Evolutionary conservation across 208 protist genomes (phyloP).

Genomic region (Acanthamoeba sp.): DNA sequence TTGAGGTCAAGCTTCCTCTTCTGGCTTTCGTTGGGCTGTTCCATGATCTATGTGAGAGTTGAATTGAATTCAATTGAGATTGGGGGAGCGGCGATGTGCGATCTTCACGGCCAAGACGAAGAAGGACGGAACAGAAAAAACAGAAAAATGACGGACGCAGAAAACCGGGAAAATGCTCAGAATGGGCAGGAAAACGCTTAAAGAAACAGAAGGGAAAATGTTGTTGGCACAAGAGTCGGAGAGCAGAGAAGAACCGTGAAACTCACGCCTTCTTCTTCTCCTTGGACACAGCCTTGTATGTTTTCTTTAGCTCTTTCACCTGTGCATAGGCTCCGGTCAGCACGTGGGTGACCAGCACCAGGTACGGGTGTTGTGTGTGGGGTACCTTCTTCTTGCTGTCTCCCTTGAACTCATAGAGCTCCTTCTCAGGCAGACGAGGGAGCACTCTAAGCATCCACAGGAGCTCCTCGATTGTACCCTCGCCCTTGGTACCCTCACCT

Average conservation of each 20-base stretch:
- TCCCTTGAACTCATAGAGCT: slow-evolving; percentile 68
- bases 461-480: slow-evolving; percentile 25
- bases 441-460: slow-evolving; percentile 57
- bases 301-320: slow-evolving; percentile 21
- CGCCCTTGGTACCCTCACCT: background rate
- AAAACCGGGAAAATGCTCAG: slow-evolving; percentile 22
- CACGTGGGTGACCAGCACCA: background rate
- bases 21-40: slow-evolving; percentile 46
- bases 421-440: slow-evolving; percentile 63
- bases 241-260: background rate
- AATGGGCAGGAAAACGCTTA: background rate
- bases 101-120: background rate
- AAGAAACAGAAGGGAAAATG: background rate
- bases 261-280: slow-evolving; percentile 48
- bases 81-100: background rate
- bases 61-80: background rate
- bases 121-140: background rate
- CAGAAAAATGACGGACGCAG: background rate
- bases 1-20: slow-evolving; percentile 58
- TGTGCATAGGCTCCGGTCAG: background rate
- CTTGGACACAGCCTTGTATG: slow-evolving; percentile 1
- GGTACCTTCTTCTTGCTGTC: slow-evolving; percentile 62
- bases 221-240: background rate
- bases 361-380: background rate
- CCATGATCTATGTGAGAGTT: slow-evolving; percentile 9